phyloP scores from a whole-genome alignment of 768 basidiomycete genomes.

The Pleurotus tuber-regium region DNA sequence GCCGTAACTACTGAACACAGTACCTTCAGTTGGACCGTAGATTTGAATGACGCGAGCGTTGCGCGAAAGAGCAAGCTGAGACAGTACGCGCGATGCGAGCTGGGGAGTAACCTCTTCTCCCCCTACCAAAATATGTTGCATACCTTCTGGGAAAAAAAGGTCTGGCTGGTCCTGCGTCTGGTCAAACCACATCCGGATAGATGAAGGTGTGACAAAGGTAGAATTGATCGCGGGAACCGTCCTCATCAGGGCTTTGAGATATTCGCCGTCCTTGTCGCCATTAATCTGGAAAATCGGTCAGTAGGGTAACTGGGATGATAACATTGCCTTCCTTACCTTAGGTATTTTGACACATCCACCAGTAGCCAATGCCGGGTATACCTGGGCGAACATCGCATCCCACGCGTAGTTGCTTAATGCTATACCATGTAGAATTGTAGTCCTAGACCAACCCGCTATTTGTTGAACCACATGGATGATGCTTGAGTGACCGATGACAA shows the following conservation, averaged over 20 bases:
- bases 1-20: neutral
- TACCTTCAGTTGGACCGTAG: neutral
- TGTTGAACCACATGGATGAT: neutral
- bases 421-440: neutral
- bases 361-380: conserved; percentile 6
- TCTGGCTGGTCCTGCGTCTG: conserved; percentile 1
- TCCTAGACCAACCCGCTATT: neutral
- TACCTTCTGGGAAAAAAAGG: conserved; percentile 7
- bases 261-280: neutral
- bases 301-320: too few species aligned
- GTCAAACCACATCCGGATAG: conserved; percentile 10
- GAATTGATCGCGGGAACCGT: neutral
- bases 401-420: conserved; percentile 5
- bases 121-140: neutral
- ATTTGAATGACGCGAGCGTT: neutral
- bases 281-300: neutral
- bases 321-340: conserved; percentile 10
- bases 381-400: neutral
- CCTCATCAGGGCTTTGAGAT: neutral
- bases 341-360: conserved; percentile 12
- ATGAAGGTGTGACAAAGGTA: neutral
- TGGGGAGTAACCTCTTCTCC: conserved; percentile 1
- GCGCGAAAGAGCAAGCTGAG: neutral
- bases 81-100: neutral
- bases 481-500: conserved; percentile 14